phyloP scores from a whole-genome alignment of 345 rosid genomes.

The Moringa oleifera region DNA sequence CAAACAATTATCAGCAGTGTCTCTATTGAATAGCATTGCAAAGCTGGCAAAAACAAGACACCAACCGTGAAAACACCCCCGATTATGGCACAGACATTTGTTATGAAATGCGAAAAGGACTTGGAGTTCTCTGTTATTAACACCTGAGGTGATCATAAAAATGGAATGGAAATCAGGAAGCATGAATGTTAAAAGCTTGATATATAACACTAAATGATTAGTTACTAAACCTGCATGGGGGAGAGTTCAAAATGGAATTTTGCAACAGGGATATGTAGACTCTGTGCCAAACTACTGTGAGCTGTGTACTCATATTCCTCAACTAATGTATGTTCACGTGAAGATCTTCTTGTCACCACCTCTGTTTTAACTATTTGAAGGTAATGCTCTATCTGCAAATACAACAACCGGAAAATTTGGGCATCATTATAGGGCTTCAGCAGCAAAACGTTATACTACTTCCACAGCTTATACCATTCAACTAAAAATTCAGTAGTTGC shows the following conservation, averaged over 20 bases:
- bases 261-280: slow-evolving; percentile 63
- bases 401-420: slow-evolving; percentile 5
- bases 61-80: slow-evolving; percentile 99
- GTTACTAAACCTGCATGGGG: slow-evolving; percentile 84
- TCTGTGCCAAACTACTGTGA: slow-evolving; percentile 83
- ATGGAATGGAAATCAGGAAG: not conserved
- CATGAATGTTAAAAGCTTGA: not conserved
- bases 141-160: slow-evolving; percentile 41
- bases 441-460: too few relatives aligned
- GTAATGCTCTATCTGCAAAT: slow-evolving; percentile 91
- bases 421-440: not conserved
- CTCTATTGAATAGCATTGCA: not conserved
- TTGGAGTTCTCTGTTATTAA: slow-evolving; percentile 68
- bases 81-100: slow-evolving; percentile 91
- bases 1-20: not conserved
- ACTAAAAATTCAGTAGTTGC: too few relatives aligned
- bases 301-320: slow-evolving; percentile 97
- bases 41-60: slow-evolving; percentile 5
- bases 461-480: too few relatives aligned
- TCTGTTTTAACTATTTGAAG: slow-evolving; percentile 94
- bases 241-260: slow-evolving; percentile 96
- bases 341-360: slow-evolving; percentile 50
- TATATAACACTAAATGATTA: not conserved
- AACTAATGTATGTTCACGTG: slow-evolving; percentile 40
- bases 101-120: slow-evolving; percentile 91